Evolutionary conservation across 1,284 basidiomycete genomes (phyloP), one percentile per base, ranked within the genome.

Genomic region (Gomphus bonarii): DNA sequence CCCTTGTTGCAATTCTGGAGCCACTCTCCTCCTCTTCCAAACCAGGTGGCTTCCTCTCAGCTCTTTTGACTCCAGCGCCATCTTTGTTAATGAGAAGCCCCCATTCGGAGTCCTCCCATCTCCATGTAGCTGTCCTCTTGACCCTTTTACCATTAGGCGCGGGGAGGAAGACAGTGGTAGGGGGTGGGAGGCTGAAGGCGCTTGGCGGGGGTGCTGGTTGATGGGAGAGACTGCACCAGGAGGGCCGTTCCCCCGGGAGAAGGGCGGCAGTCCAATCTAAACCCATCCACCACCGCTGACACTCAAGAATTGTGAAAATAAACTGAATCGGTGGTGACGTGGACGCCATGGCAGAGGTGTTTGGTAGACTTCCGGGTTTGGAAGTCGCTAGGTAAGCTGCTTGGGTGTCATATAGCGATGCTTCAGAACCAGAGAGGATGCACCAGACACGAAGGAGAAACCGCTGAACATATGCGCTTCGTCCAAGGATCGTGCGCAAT

Each of bases 221-320:
- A 18, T 80, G 78, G 3, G 77, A 67, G 3, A 76, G 68, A 6
- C 82, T 79, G 65, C 82, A 91, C 94, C 94, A 97, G 3, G 88
- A 88, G 0, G 94, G 91, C 0, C 94, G 82, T 68, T 97, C 94
- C 43, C 84, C 82, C 0, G 94, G 94, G 4, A 97, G 78, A 6
- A 97, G 78, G 0, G 94, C 92, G 2, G 90, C 88, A 0, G 94
- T 95, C 91, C 91, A 97, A 71, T 97, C 88, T 43, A 90, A 76
- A 2, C 85, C 86, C 75, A 90, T 79, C 88, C 88, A 91, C 95
- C 94, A 97, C 4, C 94, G 80, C 72, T 97, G 94, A 69, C 97
- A 97, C 70, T 97, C 94, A 67, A 91, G 88, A 31, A 97, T 72
- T 38, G 87, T 90, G 67, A 94, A 94, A 43, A 88, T 75, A 72